Percentiles rank a stretch among this genome's conserved stretches.
phyloP scores from a whole-genome alignment of 73 alveolate species.

The Effrenium voratum region DNA sequence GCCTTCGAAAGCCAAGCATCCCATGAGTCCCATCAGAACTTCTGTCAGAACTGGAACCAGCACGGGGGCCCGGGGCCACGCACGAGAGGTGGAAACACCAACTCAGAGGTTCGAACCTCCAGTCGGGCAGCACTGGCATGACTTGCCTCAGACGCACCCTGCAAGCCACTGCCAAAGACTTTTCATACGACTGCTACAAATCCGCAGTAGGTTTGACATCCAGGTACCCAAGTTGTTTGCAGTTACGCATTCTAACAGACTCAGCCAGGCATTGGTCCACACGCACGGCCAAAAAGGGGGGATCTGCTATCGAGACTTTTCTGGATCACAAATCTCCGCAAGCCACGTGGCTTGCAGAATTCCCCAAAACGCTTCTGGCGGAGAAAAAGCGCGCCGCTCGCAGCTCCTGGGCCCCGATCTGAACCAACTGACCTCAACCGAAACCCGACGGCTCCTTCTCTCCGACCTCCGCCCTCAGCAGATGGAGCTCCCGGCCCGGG shows the following conservation, averaged over 20 bases:
- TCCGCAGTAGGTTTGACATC: too few species aligned
- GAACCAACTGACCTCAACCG: background rate
- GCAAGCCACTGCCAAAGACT: background rate
- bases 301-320: too few species aligned
- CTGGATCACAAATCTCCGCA: too few species aligned
- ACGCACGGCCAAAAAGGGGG: too few species aligned
- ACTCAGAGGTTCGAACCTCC: background rate
- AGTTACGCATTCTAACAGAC: too few species aligned
- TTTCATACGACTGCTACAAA: too few species aligned
- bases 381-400: background rate
- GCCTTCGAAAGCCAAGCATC: background rate
- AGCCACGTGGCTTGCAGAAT: background rate
- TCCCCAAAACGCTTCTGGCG: background rate
- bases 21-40: background rate
- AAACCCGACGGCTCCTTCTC: background rate
- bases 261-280: too few species aligned
- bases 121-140: constrained; percentile 2
- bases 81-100: background rate
- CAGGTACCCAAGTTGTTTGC: too few species aligned
- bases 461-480: constrained; percentile 17
- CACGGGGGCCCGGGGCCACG: too few species aligned
- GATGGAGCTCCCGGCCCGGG: constrained; percentile 29
- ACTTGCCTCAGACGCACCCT: background rate
- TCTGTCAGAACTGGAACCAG: too few species aligned
- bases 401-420: background rate